Evolutionary conservation across 78 protist species (phyloP).

Genomic region (Dictyostelium firmibasis): DNA sequence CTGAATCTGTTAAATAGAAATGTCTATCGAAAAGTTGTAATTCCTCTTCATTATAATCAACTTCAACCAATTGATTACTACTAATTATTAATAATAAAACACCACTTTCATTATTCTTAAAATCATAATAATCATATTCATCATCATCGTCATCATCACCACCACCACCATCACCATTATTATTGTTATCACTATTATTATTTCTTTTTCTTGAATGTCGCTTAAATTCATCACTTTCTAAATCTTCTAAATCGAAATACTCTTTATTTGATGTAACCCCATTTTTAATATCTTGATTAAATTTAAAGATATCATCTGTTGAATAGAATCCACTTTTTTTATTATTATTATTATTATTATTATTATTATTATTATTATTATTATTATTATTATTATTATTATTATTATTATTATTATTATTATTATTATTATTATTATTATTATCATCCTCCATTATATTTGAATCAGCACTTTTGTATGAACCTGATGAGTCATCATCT

Average conservation of each 20-base stretch:
- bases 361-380: too few species aligned
- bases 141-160: not conserved
- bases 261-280: not conserved
- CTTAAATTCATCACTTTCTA: not conserved
- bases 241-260: not conserved
- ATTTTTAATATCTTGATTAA: not conserved
- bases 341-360: not conserved
- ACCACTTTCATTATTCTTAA: slow-evolving; percentile 26
- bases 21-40: slow-evolving; percentile 23
- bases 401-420: not conserved
- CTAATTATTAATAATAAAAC: slow-evolving; percentile 8
- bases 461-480: not conserved
- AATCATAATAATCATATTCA: slow-evolving; percentile 18
- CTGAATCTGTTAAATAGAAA: slow-evolving; percentile 23
- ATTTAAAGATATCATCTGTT: not conserved
- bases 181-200: not conserved
- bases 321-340: not conserved
- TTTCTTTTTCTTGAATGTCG: not conserved
- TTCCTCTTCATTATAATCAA: not conserved
- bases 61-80: not conserved
- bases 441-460: not conserved
- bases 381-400: not conserved
- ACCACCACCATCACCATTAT: slow-evolving; percentile 19
- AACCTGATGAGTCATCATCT: not conserved
- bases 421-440: too few species aligned